phyloP scores from a whole-genome alignment of 257 asterid genomes.

The Solanum habrochaites region DNA sequence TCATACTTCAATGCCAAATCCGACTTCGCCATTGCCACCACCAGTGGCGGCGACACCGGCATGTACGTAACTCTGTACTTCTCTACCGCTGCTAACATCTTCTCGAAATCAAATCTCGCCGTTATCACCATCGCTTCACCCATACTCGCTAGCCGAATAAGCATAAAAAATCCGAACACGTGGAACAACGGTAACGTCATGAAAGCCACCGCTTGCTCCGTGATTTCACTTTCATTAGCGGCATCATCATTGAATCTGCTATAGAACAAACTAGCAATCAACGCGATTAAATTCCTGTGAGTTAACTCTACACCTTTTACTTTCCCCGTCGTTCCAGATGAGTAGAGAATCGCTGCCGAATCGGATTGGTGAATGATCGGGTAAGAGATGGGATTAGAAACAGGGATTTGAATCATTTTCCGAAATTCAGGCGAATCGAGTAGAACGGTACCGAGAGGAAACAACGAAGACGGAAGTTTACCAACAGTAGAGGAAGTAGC shows the following conservation, averaged over 20 bases:
- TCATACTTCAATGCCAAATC: slow-evolving; percentile 60
- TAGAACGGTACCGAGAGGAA: slow-evolving; percentile 16
- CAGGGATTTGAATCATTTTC: slow-evolving; percentile 22
- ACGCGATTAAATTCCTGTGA: slow-evolving; percentile 63
- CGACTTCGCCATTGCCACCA: slow-evolving; percentile 72
- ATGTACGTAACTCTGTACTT: slow-evolving; percentile 46
- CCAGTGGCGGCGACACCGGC: slow-evolving; percentile 87
- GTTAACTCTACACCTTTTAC: slow-evolving; percentile 67
- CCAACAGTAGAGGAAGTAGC: slow-evolving; percentile 21
- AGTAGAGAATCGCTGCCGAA: slow-evolving; percentile 68
- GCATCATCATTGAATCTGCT: background rate
- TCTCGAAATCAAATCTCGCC: slow-evolving; percentile 60
- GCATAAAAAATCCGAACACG: slow-evolving; percentile 75
- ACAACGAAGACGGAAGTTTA: slow-evolving; percentile 34
- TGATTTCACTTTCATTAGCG: background rate
- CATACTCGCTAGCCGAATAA: slow-evolving; percentile 46
- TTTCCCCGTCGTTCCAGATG: slow-evolving; percentile 88
- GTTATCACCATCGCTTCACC: slow-evolving; percentile 57
- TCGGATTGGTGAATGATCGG: slow-evolving; percentile 28
- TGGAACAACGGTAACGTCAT: slow-evolving; percentile 77
- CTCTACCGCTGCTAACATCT: slow-evolving; percentile 61
- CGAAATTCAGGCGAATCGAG: slow-evolving; percentile 46
- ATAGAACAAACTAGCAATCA: slow-evolving; percentile 25
- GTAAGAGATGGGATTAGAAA: background rate
- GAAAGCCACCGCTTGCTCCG: slow-evolving; percentile 16